Evolutionary conservation across 352 stramenopile species (phyloP).

Genomic region (Phytophthora nicotianae): DNA sequence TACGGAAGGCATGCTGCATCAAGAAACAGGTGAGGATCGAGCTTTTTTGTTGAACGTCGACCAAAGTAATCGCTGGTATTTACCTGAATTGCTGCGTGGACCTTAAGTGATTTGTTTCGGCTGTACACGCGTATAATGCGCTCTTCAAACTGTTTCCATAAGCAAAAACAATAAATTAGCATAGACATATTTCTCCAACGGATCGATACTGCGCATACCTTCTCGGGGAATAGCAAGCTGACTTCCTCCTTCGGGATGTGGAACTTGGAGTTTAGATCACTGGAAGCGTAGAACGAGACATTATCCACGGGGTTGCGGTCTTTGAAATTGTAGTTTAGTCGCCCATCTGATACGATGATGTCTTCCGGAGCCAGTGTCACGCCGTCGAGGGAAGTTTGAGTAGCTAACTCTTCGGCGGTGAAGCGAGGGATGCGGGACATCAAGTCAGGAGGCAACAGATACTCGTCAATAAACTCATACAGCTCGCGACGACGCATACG

Average conservation of each 20-base stretch:
- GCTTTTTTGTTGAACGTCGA: neutral
- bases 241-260: slow-evolving; percentile 84
- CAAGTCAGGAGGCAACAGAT: slow-evolving; percentile 65
- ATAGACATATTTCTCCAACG: neutral
- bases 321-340: slow-evolving; percentile 87
- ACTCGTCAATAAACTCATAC: slow-evolving; percentile 89
- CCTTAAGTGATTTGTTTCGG: slow-evolving; percentile 48
- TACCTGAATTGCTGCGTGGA: slow-evolving; percentile 72
- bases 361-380: slow-evolving; percentile 64
- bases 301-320: slow-evolving; percentile 86
- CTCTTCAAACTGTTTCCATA: slow-evolving; percentile 73
- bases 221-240: slow-evolving; percentile 81
- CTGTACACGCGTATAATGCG: slow-evolving; percentile 82
- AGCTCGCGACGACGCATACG: slow-evolving; percentile 72
- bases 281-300: slow-evolving; percentile 83
- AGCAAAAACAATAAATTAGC: neutral
- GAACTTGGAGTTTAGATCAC: slow-evolving; percentile 64
- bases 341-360: slow-evolving; percentile 80
- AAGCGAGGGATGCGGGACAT: slow-evolving; percentile 55
- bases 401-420: slow-evolving; percentile 65
- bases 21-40: neutral
- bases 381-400: slow-evolving; percentile 44
- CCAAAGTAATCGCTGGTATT: neutral
- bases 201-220: slow-evolving; percentile 32
- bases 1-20: slow-evolving; percentile 60